Evolutionary conservation across 2,329 filamentous ascomycete genomes (phyloP), one percentile per base, ranked within the genome.

Genomic region (Sarocladium oryzae): DNA sequence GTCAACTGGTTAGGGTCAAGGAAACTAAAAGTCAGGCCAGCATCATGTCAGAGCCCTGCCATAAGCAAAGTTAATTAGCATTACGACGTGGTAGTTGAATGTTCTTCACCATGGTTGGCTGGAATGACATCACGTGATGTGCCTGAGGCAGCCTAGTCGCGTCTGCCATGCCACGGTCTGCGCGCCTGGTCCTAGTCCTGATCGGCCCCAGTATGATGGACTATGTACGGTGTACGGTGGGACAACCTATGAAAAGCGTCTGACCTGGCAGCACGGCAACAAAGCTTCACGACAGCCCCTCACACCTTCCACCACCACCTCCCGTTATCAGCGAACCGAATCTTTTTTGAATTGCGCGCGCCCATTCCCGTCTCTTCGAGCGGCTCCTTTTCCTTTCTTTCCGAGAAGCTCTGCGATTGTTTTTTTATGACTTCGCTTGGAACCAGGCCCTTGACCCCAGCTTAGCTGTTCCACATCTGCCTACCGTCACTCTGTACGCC

Each of bases 111-210:
- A 26, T 28, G 16, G 23, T n/a, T 3, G 23, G 21, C 40, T n/a
- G 40, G 40, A 43, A 43, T 43, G 40, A n/a, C 21, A n/a, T 43
- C 40, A 43, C 40, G 40, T 43, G 40, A 43, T 26, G 13, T 10
- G 21, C n/a, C 40, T 43, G 9, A 11, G 11, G 8, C 37, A 40
- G 40, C 23, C 23, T 26, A 20, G 40, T 26, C 40, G 40, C 40
- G 40, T 43, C 40, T 26, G 24, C n/a, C 40, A 43, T 23, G 40
- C 40, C 40, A 26, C 40, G 40, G 21, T 23, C n/a, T 20, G 40
- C 21, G 13, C 11, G 21, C 8, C 11, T 13, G 23, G n/a, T 8
- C 21, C 21, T n/a, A 16, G 40, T 15, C 7, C 40, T 11, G 28
- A 13, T 13, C 28, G 7, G 28, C 28, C 11, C 21, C 8, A 28